Base-by-base conservation (phyloP, 1,284 basidiomycete genomes). In the Kalmanozyma brasiliensis region DNA sequence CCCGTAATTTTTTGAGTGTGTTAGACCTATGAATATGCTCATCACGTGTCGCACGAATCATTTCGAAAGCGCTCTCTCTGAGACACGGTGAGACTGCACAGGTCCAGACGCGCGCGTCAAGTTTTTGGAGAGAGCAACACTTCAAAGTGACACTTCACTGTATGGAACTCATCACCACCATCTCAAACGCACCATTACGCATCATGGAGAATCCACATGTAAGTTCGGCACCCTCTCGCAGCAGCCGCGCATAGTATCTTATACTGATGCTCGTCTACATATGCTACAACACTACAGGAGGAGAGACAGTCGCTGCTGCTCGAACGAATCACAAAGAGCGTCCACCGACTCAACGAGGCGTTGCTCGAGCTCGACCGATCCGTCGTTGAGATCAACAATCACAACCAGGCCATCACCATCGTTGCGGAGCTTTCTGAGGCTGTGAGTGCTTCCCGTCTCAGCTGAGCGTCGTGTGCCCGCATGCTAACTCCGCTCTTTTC, bases 301-400 rank as follows among this genome's bases (percentile, higher is more conserved):
- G 92, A 94, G 82, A 86, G 91, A 61, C 93, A 96, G 81, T 91
- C 91, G 30, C 88, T 93, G 34, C 86, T 95, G 30, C 86, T 95
- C 3, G 92, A 94, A 76, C 87, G 93, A 24, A 94, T 96, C 69
- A 85, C 93, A 35, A 94, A 93, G 83, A 95, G 93, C 74, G 88
- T 91, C 10, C 92, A 93, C 68, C 76, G 89, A 83, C 42, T 74
- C 29, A 74, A 49, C 49, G 53, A 71, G 34, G 68, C 48, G 36
- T 74, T 57, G 45, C 82, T 88, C n/a, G 91, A 93, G 77, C 85
- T 93, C 52, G 91, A 92, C 77, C 88, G 89, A 62, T 90, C 89
- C 62, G 83, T 92, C 59, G 88, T 66, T n/a, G 73, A 80, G 45
- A 80, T 81, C 67, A 81, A 81, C 65, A 70, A 71, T 23, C 76